Base-by-base conservation (phyloP, 768 basidiomycete genomes). In the Roridomyces roridus region DNA sequence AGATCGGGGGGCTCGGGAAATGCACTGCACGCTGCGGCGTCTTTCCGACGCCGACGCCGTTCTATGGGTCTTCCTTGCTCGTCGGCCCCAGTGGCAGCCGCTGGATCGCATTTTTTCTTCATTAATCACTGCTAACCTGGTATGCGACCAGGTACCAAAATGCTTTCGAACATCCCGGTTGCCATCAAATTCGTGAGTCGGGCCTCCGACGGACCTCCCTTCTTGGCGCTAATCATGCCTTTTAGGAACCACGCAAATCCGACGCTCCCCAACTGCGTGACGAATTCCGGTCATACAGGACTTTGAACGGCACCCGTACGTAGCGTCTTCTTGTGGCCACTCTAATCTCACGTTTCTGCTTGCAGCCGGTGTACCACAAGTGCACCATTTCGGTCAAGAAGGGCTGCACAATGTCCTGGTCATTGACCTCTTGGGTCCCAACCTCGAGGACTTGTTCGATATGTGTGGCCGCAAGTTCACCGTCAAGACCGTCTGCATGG, bases 401-500 rank as follows among this genome's bases (percentile, higher is more conserved):
- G 97, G 96, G 14, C 82, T 98, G 37, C 97, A 99, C 78, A 99
- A 99, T 73, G 93, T 92, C 53, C 85, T 93, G 45, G 91, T 92
- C 71, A 92, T 96, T 58, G 96, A 99, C 76, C 81, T 99, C 26
- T 82, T 99, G 14, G 97, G 96, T n/a, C 96, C 96, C 20, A 96
- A 95, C 66, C 78, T 99, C 40, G 96, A 99, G 75, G 96, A 99
- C 70, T 82, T 99, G 29, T 98, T 99, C 70, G 96, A 98, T 75
- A 95, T 97, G 94, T 98, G 96, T 71, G 87, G 89, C n/a, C 89
- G 96, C 63, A 98, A 98, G 76, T 99, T 98, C 77, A 86, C 86
- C 48, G 88, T 96, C 73, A 99, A 99, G 84, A 98, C 96, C 0
- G 96, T 98, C 24, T 97, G 94, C 70, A 94, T 99, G 96, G 91